Percentiles rank a stretch among this genome's conserved stretches.
Conservation (phyloP, 257 asterid species). For the Ilex asprella region DNA sequence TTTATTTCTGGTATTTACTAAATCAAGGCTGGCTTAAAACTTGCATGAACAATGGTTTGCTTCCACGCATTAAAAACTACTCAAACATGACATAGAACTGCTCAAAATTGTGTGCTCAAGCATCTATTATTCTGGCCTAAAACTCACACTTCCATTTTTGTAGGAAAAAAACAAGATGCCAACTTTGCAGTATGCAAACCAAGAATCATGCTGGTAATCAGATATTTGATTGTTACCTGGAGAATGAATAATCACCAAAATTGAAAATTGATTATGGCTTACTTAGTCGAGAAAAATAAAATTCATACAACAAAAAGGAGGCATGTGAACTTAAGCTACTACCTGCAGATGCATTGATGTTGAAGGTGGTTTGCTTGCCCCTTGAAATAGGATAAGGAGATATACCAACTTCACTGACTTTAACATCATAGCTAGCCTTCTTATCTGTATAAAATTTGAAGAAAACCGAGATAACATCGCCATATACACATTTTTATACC, state of each 20-base stretch:
- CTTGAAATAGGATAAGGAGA: conserved; percentile 60
- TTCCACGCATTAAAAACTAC: no score
- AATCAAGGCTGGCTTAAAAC: no score
- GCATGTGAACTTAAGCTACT: conserved; percentile 7
- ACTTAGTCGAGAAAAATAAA: neutral
- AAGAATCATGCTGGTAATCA: neutral
- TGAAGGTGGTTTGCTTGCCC: conserved; percentile 51
- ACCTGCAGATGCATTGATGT: conserved; percentile 68
- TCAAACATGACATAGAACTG: no score
- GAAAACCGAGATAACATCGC: neutral
- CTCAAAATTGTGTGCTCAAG: no score
- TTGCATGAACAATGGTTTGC: no score
- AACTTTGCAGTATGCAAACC: neutral
- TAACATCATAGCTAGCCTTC: conserved; percentile 50
- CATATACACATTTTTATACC: neutral
- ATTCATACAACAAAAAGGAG: neutral
- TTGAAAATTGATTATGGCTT: neutral
- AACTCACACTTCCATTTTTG: no score
- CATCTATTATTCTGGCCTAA: no score
- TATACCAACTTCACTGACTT: conserved; percentile 58
- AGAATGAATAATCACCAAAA: neutral
- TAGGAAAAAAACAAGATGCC: neutral
- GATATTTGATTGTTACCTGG: neutral
- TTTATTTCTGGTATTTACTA: no score
- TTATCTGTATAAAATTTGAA: conserved; percentile 35